Conservation (phyloP, 352 stramenopile genomes). For the Globisporangium uncinulatum region DNA sequence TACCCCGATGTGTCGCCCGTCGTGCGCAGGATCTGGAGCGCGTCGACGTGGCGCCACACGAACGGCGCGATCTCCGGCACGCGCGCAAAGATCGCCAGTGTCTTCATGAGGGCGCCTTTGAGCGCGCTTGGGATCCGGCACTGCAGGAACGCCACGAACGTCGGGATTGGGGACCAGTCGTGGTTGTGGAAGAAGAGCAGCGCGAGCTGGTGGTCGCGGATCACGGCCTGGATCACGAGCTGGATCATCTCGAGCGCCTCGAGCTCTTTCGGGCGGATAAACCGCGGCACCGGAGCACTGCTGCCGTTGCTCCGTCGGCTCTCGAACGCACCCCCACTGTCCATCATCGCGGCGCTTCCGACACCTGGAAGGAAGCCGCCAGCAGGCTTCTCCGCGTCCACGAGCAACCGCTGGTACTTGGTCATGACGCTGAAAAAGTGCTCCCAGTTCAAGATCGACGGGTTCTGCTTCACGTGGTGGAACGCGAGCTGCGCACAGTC, state of each 20-base stretch:
- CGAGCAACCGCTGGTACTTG: conserved; percentile 79
- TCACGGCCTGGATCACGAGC: conserved; percentile 69
- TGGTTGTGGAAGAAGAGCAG: conserved; percentile 86
- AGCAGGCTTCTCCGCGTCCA: conserved; percentile 55
- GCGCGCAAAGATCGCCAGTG: conserved; percentile 64
- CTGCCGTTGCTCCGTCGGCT: conserved; percentile 6
- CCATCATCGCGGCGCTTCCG: conserved; percentile 5
- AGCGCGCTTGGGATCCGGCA: conserved; percentile 79
- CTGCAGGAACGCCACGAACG: conserved; percentile 78
- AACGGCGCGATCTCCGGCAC: conserved; percentile 77
- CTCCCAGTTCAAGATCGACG: conserved; percentile 70
- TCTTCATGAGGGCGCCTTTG: conserved; percentile 85
- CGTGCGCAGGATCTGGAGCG: conserved; percentile 77
- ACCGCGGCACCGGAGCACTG: conserved; percentile 39
- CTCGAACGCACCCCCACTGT: conserved; percentile 5
- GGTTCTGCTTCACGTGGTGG: conserved; percentile 85
- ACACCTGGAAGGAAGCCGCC: conserved; percentile 26
- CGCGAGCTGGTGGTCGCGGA: conserved; percentile 64
- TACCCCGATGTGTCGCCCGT: conserved; percentile 56
- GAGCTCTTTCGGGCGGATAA: conserved; percentile 79
- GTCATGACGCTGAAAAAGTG: conserved; percentile 82
- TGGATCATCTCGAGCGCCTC: conserved; percentile 80
- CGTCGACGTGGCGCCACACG: conserved; percentile 81
- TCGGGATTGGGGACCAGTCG: conserved; percentile 76
- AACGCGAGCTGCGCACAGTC: conserved; percentile 75